These are phyloP conservation scores for Chytridiales sp. DNA, from an alignment of 371 early-diverging fungal genomes.

Conservation along the genomic window DNA sequence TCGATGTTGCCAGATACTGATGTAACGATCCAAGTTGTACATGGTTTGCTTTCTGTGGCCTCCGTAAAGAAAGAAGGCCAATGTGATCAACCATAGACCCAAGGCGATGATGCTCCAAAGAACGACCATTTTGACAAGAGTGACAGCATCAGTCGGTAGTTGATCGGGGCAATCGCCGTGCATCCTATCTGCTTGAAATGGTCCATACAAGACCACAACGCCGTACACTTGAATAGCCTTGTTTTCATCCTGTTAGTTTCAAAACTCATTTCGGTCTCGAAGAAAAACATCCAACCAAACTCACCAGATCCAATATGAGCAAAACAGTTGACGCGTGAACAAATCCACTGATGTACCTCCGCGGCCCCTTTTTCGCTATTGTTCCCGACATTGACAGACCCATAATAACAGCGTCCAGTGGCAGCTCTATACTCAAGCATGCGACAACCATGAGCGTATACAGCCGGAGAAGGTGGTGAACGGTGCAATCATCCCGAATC, in stretches of 20 bases:
- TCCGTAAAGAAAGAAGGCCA: conserved; percentile 21
- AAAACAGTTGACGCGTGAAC: conserved; percentile 18
- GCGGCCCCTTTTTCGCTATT: conserved; percentile 26
- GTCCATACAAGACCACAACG: conserved; percentile 25
- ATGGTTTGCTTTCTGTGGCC: conserved; percentile 4
- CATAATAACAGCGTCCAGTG: conserved; percentile 20
- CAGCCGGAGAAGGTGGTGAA: neutral
- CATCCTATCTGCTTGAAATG: no score
- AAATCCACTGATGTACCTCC: conserved; percentile 21
- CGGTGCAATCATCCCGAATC: conserved; percentile 24
- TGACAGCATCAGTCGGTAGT: conserved; percentile 8
- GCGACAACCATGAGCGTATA: conserved; percentile 19
- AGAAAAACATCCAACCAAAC: neutral
- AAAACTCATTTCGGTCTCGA: neutral
- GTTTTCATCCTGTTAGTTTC: no score
- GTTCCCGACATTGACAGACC: conserved; percentile 34
- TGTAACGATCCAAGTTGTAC: conserved; percentile 17
- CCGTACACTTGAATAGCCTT: conserved; percentile 24
- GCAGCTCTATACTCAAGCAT: conserved; percentile 12
- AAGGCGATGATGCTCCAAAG: conserved; percentile 30
- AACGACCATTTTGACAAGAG: conserved; percentile 30
- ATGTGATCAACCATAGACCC: conserved; percentile 24
- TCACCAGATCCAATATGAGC: conserved; percentile 18
- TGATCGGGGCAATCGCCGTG: conserved; percentile 5
- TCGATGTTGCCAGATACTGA: conserved; percentile 36